phyloP scores from a whole-genome alignment of 768 basidiomycete species.

The Termitomyces sp. region DNA sequence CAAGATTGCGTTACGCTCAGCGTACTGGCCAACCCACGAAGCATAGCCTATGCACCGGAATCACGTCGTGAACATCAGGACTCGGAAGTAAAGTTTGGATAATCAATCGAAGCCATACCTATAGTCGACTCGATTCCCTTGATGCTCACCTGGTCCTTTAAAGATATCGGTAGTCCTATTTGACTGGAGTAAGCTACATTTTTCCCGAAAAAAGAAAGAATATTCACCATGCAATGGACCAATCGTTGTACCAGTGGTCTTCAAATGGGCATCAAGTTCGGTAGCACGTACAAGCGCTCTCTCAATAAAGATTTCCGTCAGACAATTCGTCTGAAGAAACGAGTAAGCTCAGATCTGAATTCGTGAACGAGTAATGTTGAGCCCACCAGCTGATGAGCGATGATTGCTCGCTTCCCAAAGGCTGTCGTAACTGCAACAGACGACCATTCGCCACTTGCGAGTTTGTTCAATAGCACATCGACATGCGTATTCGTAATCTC shows the following conservation, averaged over 20 bases:
- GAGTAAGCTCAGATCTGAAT: not conserved
- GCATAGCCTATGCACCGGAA: conserved; percentile 56
- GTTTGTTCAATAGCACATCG: conserved; percentile 46
- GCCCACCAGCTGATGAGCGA: conserved; percentile 76
- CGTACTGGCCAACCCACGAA: conserved; percentile 64
- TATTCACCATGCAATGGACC: conserved; percentile 68
- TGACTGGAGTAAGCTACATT: not conserved
- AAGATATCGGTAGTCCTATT: conserved; percentile 58
- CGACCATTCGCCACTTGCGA: conserved; percentile 56
- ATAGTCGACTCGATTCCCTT: conserved; percentile 70
- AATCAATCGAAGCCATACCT: conserved; percentile 34
- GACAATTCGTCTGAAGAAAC: conserved; percentile 57
- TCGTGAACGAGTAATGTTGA: not conserved
- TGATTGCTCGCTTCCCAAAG: conserved; percentile 73
- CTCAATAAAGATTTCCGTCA: conserved; percentile 84
- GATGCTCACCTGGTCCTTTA: conserved; percentile 74
- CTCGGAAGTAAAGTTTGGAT: not conserved
- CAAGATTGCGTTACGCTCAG: conserved; percentile 58
- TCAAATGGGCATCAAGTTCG: conserved; percentile 63
- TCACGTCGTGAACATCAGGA: not conserved
- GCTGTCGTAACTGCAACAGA: conserved; percentile 69
- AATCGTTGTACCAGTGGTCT: conserved; percentile 58
- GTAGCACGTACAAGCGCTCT: conserved; percentile 62
- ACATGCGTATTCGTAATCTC: conserved; percentile 44
- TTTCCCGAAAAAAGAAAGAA: conserved; percentile 4